Percentiles rank a stretch among this genome's conserved stretches.
phyloP scores from a whole-genome alignment of 2,329 filamentous ascomycete genomes.

The Teratosphaeria zuluensis region DNA sequence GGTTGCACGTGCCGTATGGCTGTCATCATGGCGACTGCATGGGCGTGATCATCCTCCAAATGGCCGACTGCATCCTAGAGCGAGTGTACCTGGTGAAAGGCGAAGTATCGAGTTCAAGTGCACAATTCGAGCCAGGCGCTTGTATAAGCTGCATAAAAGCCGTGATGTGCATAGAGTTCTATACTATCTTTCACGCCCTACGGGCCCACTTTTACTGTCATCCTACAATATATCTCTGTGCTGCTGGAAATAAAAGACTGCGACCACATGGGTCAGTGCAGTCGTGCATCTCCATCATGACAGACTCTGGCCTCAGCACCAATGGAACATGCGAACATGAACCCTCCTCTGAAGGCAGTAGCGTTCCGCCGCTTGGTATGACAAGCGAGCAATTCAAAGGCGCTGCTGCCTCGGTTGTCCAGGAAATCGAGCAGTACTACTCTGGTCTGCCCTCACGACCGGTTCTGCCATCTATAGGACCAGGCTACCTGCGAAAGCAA shows the following conservation, averaged over 20 bases:
- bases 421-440: conserved; percentile 81
- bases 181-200: too few relatives aligned
- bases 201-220: too few relatives aligned
- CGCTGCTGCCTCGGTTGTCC: conserved; percentile 67
- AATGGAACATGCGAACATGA: neutral
- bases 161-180: too few relatives aligned
- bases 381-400: conserved; percentile 67
- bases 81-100: neutral
- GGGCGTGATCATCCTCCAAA: neutral
- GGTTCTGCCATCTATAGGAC: conserved; percentile 68
- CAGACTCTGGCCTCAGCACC: neutral
- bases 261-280: neutral
- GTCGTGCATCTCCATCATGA: neutral
- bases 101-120: too few relatives aligned
- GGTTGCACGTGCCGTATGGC: neutral
- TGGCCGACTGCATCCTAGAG: neutral
- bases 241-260: neutral
- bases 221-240: too few relatives aligned
- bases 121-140: neutral
- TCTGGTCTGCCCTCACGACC: conserved; percentile 59
- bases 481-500: conserved; percentile 74
- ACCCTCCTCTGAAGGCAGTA: conserved; percentile 6
- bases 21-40: neutral
- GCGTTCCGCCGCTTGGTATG: conserved; percentile 46
- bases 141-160: neutral